These are phyloP conservation scores for Porcisia hertigi DNA, from an alignment of 208 protist genomes.

Conservation along the genomic window DNA sequence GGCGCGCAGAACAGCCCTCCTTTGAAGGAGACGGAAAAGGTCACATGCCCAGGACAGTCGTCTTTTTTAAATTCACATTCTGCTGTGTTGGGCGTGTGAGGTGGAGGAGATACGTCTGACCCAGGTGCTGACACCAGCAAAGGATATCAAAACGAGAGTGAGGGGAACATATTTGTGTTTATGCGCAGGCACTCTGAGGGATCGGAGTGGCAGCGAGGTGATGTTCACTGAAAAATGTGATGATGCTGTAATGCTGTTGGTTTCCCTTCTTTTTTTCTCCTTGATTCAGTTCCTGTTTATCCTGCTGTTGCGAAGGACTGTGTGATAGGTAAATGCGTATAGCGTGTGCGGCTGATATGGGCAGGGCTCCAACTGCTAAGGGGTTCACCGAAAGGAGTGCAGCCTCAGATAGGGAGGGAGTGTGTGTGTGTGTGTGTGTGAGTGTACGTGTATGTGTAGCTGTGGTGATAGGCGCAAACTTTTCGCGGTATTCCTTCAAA, in stretches of 20 bases:
- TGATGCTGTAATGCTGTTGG: background rate
- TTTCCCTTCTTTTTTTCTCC: conserved; percentile 4
- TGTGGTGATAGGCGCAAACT: background rate
- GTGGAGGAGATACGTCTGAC: too few relatives aligned
- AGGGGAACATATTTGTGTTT: background rate
- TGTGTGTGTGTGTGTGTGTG: too few relatives aligned
- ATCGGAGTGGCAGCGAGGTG: background rate
- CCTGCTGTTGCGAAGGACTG: background rate
- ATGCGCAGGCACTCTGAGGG: background rate
- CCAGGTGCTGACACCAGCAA: too few relatives aligned
- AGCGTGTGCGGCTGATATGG: background rate
- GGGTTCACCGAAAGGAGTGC: background rate
- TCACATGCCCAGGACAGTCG: too few relatives aligned
- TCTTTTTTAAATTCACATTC: too few relatives aligned
- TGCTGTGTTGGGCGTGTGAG: too few relatives aligned
- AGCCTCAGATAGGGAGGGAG: background rate
- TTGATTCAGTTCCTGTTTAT: background rate
- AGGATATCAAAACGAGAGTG: too few relatives aligned
- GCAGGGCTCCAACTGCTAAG: background rate
- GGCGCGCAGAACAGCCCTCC: too few relatives aligned
- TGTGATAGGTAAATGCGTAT: background rate
- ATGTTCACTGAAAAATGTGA: background rate
- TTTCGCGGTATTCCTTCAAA: background rate
- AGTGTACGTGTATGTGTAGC: too few relatives aligned
- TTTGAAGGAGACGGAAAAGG: too few relatives aligned